Conservation (phyloP, 306 rosid genomes). For the Vicia sativa region DNA sequence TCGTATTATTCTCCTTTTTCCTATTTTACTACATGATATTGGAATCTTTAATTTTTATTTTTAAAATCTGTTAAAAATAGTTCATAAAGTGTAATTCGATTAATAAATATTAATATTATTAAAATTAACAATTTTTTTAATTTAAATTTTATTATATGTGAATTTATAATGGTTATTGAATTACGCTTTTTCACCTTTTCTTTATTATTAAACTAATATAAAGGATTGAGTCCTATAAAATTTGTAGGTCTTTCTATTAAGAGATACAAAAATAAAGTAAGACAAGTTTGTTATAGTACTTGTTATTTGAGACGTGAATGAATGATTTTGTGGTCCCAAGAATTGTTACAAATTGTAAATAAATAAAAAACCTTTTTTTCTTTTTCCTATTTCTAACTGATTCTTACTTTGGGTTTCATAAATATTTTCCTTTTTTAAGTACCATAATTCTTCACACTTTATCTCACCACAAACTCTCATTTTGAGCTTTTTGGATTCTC, state of each 20-base stretch:
- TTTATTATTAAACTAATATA: not conserved
- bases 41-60: not conserved
- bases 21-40: not conserved
- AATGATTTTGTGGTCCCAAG: conserved; percentile 38
- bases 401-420: not conserved
- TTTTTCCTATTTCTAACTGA: conserved; percentile 19
- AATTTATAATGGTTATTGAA: too few species aligned
- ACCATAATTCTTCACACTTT: conserved; percentile 35
- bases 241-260: not conserved
- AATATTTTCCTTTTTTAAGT: conserved; percentile 35
- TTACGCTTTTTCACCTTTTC: not conserved
- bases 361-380: not conserved
- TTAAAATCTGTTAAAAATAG: not conserved
- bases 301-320: not conserved
- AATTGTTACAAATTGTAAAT: conserved; percentile 22
- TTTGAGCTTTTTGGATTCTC: not conserved
- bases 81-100: too few species aligned
- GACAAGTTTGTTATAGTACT: not conserved
- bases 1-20: not conserved
- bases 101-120: too few species aligned
- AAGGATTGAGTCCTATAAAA: not conserved
- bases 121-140: too few species aligned
- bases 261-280: not conserved
- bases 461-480: conserved; percentile 33
- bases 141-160: too few species aligned